phyloP scores from a whole-genome alignment of 2,329 filamentous ascomycete species.

The Pseudogymnoascus sp. region DNA sequence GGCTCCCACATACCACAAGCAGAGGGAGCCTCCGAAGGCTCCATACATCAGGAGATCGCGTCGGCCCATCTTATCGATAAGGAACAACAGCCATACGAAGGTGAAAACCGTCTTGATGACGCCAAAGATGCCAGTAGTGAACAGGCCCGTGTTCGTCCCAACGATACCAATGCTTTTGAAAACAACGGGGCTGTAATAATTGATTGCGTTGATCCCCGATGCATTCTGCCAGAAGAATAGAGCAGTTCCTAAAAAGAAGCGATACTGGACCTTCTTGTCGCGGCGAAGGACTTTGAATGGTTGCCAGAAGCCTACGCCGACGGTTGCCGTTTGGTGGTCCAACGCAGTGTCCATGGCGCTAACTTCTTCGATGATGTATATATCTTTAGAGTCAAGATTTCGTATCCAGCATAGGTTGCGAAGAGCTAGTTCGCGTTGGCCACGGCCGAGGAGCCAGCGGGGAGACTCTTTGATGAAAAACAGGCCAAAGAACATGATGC shows the following conservation, averaged over 20 bases:
- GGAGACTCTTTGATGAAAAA: conserved; percentile 59
- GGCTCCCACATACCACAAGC: conserved; percentile 58
- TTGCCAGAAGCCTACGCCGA: conserved; percentile 69
- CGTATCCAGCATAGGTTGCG: conserved; percentile 58
- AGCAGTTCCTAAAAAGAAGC: conserved; percentile 65
- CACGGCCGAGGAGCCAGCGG: conserved; percentile 61
- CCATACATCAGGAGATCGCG: conserved; percentile 60
- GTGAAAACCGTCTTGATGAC: conserved; percentile 67
- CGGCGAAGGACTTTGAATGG: conserved; percentile 53
- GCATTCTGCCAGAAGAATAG: conserved; percentile 78
- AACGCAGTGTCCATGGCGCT: conserved; percentile 63
- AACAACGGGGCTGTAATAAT: conserved; percentile 65
- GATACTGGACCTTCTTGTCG: conserved; percentile 55
- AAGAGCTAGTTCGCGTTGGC: conserved; percentile 51
- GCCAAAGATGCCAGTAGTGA: conserved; percentile 70
- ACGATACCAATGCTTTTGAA: conserved; percentile 56
- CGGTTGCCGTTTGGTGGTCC: conserved; percentile 53
- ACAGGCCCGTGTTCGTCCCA: conserved; percentile 48
- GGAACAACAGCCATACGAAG: conserved; percentile 60
- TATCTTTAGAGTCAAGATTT: conserved; percentile 46
- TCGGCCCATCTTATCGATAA: conserved; percentile 59
- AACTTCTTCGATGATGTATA: conserved; percentile 68
- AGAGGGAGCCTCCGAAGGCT: conserved; percentile 52
- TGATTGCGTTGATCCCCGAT: conserved; percentile 69
- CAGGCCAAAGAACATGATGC: conserved; percentile 52